These are phyloP conservation scores for Talinum fruticosum DNA, from an alignment of 148 eudicot species.

Conservation along the genomic window DNA sequence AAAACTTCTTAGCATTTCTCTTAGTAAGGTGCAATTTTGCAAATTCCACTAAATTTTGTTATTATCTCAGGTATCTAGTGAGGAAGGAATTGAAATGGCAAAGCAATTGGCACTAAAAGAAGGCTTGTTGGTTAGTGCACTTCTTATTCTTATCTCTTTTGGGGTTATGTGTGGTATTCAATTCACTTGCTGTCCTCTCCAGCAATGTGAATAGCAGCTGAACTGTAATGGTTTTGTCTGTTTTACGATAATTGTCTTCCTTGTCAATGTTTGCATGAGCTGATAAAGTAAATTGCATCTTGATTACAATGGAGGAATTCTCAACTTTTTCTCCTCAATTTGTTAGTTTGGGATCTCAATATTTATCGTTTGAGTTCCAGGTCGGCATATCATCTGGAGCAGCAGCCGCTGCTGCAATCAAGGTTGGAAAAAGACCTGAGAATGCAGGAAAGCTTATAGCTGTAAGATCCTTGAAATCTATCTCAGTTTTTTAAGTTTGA, in stretches of 20 bases:
- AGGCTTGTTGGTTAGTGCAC: conserved; percentile 83
- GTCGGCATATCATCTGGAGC: conserved; percentile 99
- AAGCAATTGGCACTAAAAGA: conserved; percentile 94
- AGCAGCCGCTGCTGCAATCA: conserved; percentile 87
- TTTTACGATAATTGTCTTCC: background rate
- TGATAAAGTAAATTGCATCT: background rate
- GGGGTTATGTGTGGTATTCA: background rate
- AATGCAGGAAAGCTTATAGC: conserved; percentile 95
- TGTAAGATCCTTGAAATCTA: conserved; percentile 38
- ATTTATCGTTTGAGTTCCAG: conserved; percentile 29
- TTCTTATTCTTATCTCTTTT: background rate
- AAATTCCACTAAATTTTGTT: background rate
- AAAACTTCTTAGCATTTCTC: too few relatives aligned
- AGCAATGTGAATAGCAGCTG: background rate
- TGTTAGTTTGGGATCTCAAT: background rate
- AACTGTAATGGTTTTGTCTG: background rate
- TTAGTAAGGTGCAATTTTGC: background rate
- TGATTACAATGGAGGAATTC: background rate
- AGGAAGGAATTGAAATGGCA: conserved; percentile 85
- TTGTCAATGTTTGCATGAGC: background rate
- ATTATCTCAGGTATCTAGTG: conserved; percentile 72
- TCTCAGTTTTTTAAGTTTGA: background rate
- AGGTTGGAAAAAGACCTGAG: conserved; percentile 90
- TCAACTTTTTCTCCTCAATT: background rate
- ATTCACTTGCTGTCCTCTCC: background rate